Percentiles rank a stretch among this genome's conserved stretches.
phyloP scores from a whole-genome alignment of 768 basidiomycete species.

The Tulasnella sp. region DNA sequence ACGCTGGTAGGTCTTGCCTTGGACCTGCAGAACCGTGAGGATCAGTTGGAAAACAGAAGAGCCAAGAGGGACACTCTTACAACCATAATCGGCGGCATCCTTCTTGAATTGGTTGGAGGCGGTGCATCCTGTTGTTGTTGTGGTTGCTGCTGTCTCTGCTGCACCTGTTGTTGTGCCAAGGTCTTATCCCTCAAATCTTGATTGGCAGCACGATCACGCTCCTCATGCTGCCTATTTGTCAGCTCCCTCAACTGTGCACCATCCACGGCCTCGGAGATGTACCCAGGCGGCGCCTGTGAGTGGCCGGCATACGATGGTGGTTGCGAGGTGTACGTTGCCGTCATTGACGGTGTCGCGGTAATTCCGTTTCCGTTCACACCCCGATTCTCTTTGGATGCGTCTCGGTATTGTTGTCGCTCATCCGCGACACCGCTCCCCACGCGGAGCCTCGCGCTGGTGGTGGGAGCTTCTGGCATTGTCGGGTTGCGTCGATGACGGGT shows the following conservation, averaged over 20 bases:
- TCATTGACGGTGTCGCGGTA: neutral
- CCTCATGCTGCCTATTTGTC: conserved; percentile 9
- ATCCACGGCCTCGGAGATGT: neutral
- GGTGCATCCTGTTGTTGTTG: neutral
- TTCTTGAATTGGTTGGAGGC: neutral
- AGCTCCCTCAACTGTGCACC: conserved; percentile 3
- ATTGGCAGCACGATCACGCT: conserved; percentile 1
- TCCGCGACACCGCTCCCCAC: neutral
- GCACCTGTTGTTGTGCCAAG: neutral
- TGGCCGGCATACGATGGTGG: too few species aligned
- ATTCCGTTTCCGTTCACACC: neutral
- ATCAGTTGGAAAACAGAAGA: conserved; percentile 1
- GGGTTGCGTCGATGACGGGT: conserved; percentile 6
- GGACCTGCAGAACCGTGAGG: neutral
- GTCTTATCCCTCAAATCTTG: conserved; percentile 5
- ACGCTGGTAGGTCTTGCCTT: conserved; percentile 61
- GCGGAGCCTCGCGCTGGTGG: neutral
- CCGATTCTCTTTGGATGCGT: conserved; percentile 16
- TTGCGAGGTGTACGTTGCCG: neutral
- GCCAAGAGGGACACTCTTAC: neutral
- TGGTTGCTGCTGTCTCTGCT: neutral
- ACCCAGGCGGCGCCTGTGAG: too few species aligned
- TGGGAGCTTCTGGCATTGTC: neutral
- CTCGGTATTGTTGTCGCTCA: neutral
- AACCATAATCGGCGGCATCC: neutral